These are phyloP conservation scores for Phlebiopsis flavidoalba DNA, from an alignment of 768 basidiomycete species.

Conservation along the genomic window DNA sequence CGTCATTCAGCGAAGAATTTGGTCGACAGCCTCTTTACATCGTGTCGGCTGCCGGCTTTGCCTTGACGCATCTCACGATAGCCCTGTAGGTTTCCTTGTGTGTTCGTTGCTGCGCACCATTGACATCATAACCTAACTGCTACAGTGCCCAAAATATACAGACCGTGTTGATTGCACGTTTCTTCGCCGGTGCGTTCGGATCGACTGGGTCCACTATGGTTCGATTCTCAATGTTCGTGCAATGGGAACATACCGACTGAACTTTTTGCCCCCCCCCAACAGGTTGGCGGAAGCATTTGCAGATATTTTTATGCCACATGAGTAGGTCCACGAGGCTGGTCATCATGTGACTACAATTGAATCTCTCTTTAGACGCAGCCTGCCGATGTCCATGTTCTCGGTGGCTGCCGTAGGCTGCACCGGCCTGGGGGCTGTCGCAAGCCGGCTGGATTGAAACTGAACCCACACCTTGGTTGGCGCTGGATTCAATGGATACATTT, in stretches of 20 bases:
- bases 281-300: conserved; percentile 64
- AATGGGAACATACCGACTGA: background rate
- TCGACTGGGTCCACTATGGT: conserved; percentile 68
- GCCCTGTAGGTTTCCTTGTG: conserved; percentile 29
- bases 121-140: background rate
- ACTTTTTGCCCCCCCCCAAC: background rate
- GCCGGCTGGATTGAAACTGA: conserved; percentile 67
- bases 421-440: conserved; percentile 57
- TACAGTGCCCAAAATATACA: conserved; percentile 42
- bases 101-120: background rate
- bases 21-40: conserved; percentile 60
- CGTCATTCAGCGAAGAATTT: conserved; percentile 70
- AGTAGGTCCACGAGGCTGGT: conserved; percentile 35
- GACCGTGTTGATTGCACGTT: conserved; percentile 61
- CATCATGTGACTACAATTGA: background rate
- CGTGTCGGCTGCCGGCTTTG: conserved; percentile 42
- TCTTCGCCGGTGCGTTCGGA: conserved; percentile 60
- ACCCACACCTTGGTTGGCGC: conserved; percentile 56
- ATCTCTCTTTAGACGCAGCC: conserved; percentile 38
- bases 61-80: conserved; percentile 43
- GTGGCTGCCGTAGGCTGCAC: conserved; percentile 54
- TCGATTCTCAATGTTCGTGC: background rate
- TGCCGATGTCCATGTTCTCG: conserved; percentile 76
- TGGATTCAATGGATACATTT: conserved; percentile 84
- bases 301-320: conserved; percentile 60